phyloP scores from a whole-genome alignment of 768 basidiomycete genomes.

The Tylopilus vinaceipallidus region DNA sequence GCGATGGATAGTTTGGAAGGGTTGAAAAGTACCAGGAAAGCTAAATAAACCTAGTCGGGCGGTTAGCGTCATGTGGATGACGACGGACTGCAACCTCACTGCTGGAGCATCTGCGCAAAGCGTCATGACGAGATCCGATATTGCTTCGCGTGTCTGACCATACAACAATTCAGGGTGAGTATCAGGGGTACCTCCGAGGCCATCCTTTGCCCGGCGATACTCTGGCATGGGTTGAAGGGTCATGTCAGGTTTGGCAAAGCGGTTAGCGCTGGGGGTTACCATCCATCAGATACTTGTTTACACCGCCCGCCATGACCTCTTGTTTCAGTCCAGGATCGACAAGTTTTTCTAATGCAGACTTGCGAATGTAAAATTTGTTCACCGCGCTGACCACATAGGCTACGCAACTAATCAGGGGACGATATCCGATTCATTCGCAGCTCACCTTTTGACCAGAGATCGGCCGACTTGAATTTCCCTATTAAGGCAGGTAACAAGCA shows the following conservation, averaged over 20 bases:
- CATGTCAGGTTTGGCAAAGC: background rate
- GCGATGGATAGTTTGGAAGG: constrained; percentile 29
- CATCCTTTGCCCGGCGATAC: constrained; percentile 17
- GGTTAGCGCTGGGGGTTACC: constrained; percentile 3
- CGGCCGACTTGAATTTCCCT: background rate
- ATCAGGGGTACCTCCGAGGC: constrained; percentile 19
- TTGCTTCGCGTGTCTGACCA: background rate
- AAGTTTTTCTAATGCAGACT: constrained; percentile 17
- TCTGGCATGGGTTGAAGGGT: constrained; percentile 11
- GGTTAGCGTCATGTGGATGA: background rate
- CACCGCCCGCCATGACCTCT: constrained; percentile 25
- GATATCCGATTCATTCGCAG: background rate
- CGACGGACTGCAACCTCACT: constrained; percentile 5
- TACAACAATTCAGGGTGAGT: constrained; percentile 13
- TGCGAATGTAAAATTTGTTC: constrained; percentile 23
- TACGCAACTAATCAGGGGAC: background rate
- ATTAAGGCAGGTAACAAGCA: constrained; percentile 17
- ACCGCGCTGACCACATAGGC: constrained; percentile 18
- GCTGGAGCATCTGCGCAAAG: constrained; percentile 18
- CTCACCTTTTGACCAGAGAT: constrained; percentile 24
- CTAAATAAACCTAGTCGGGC: constrained; percentile 26
- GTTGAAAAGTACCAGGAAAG: constrained; percentile 22
- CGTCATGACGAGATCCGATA: constrained; percentile 3
- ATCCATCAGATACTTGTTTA: constrained; percentile 8
- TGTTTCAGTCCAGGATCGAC: constrained; percentile 7